A percentile compares a stretch with the other conserved stretches of the same genome.
Conservation (phyloP, 768 basidiomycete species). For the Agaricus blazei region DNA sequence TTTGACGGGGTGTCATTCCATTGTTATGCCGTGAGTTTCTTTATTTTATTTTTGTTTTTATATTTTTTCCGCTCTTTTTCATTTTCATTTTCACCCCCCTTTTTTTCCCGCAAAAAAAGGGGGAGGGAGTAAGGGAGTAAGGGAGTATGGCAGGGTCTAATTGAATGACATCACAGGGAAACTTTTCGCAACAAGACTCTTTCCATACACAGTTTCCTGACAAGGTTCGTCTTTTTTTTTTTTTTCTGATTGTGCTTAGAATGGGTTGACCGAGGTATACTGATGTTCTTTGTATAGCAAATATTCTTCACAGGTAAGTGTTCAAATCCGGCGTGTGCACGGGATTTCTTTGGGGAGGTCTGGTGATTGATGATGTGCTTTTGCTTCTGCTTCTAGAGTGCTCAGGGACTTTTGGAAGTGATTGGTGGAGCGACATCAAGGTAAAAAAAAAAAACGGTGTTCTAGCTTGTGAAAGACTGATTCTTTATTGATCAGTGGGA, state of each 20-base stretch:
- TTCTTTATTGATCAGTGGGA: slow-evolving; percentile 42
- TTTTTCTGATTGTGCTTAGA: background rate
- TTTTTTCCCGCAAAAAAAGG: too few relatives aligned
- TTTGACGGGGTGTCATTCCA: slow-evolving; percentile 69
- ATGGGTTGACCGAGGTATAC: background rate
- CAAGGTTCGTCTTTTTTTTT: slow-evolving; percentile 30
- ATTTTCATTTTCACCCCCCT: too few relatives aligned
- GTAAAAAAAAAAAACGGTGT: slow-evolving; percentile 21
- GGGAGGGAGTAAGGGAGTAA: too few relatives aligned
- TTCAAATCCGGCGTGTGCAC: background rate
- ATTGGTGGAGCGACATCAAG: slow-evolving; percentile 79
- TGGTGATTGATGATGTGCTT: background rate
- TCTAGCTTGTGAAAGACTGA: too few relatives aligned
- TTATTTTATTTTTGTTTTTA: background rate
- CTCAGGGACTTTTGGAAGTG: slow-evolving; percentile 50
- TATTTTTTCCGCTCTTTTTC: too few relatives aligned
- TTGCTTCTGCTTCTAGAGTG: slow-evolving; percentile 39
- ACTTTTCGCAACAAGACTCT: slow-evolving; percentile 41
- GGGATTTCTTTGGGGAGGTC: background rate
- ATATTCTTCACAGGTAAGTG: slow-evolving; percentile 36
- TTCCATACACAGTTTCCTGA: slow-evolving; percentile 50
- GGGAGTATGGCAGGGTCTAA: too few relatives aligned
- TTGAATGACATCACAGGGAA: slow-evolving; percentile 25
- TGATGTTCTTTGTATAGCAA: slow-evolving; percentile 24
- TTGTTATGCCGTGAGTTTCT: slow-evolving; percentile 43